Base-by-base conservation (phyloP, 352 stramenopile genomes). In the Phytopythium cucurbitacearum region DNA sequence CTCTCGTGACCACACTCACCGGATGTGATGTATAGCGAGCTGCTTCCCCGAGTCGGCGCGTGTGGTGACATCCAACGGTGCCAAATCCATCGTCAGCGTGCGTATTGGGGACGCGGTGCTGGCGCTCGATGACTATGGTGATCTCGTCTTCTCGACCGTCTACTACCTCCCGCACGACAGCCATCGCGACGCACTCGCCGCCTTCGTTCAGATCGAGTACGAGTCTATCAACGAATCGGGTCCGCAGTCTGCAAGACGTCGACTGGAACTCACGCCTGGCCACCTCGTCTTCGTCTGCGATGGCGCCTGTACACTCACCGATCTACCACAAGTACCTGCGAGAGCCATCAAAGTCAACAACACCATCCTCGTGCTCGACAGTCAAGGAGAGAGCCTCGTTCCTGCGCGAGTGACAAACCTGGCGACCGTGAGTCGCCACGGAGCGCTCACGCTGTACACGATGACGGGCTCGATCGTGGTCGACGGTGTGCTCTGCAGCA, bases 161-260 rank as follows among this genome's bases (percentile, higher is more conserved):
- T 91, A 86, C 45, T 89, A 86, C 56, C 70, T 85, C 48, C 80
- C 80, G 9, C 75, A 89, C 48, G 73, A 84, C 44, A 68, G 59
- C 48, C 15, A 57, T 35, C 44, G 48, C 11, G 37, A 11, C 5
- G 33, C 28, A 2, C 7, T 43, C 5, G 67, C 48, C 9, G 48
- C 56, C 11, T 83, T 74, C 48, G 56, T 79, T 33, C 59, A 62
- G 13, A 57, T 83, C n/a, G 55, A 41, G 15, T 56, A 74, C 51
- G 67, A 83, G 28, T 42, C 49, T 51, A 53, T 45, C 60, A 50
- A 47, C 16, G 37, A 1, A 5, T n/a, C 36, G 48, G 37, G 34
- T 40, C 9, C 15, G 11, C 48, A 15, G 3, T 34, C 43, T 13
- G 21, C 1, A 28, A 28, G 21, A 28, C 21, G 21, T 28, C 21